Base-by-base conservation (phyloP, 148 eudicot species). In the Heliosperma pusillum region DNA sequence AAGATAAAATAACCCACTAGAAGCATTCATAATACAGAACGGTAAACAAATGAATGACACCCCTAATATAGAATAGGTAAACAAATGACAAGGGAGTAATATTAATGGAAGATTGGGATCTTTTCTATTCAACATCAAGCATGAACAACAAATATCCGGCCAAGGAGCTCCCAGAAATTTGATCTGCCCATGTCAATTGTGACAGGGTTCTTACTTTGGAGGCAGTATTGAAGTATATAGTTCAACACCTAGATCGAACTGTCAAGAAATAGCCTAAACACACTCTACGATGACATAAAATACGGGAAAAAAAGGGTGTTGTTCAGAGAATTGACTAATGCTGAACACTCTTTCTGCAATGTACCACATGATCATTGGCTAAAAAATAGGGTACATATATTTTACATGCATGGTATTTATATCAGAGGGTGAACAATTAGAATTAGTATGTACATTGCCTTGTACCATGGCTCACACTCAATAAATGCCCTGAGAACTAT, bases 331-430 rank as follows among this genome's bases (percentile, higher is more conserved):
- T 17, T 62, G n/a, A n/a, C 66, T 62, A 25, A 63, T 63, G 20
- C 67, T 19, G 50, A 40, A 36, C 53, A 45, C 71, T 42, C 26
- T 21, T 10, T 10, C 3, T 19, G 30, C 53, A 68, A 22, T 36
- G 27, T 45, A 10, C 5, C 27, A 20, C 55, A 1, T 3, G 55
- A 26, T 57, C 22, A 50, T 25, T 50, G 42, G 40, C 40, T 25
- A 70, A n/a, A 70, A 20, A 13, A 47, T 33, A 30, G 69, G 17
- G 3, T 16, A 66, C 45, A 33, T 66, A 30, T 44, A 36, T 66
- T 47, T 36, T 7, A 63, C 7, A 29, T 63, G 67, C 67, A 63
- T 22, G 72, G 33, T 22, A 45, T 69, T 47, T 69, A 57, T 21
- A 69, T 45, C 57, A 57, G 24, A 12, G 10, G 47, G 17, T 10